A percentile compares a stretch with the other conserved stretches of the same genome.
phyloP scores from a whole-genome alignment of 495 filamentous ascomycete genomes.

The Xylaria telfairii region DNA sequence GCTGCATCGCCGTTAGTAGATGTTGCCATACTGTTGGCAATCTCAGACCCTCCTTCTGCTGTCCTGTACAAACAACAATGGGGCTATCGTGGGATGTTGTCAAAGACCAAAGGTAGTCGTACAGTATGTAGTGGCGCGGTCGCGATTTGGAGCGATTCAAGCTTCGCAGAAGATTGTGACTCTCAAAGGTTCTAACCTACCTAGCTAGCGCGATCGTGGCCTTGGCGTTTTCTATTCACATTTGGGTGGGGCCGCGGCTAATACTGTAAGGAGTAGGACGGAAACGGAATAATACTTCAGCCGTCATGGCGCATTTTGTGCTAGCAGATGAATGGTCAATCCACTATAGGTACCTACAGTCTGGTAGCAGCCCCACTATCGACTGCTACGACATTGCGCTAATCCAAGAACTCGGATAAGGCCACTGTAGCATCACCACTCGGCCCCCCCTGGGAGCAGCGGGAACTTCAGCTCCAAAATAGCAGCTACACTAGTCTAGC shows the following conservation, averaged over 20 bases:
- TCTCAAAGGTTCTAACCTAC: conserved; percentile 11
- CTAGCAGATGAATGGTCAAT: no score
- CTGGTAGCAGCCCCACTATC: neutral
- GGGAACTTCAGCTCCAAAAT: conserved; percentile 15
- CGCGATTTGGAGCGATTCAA: conserved; percentile 30
- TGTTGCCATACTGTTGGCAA: conserved; percentile 53
- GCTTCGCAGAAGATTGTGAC: conserved; percentile 31
- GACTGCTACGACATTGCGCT: conserved; percentile 23
- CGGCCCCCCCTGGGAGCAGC: neutral
- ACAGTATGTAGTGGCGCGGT: conserved; percentile 34
- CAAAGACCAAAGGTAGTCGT: conserved; percentile 29
- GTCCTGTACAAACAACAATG: neutral
- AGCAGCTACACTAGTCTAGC: conserved; percentile 23
- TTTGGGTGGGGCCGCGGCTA: no score
- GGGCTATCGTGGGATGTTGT: conserved; percentile 3
- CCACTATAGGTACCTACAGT: neutral
- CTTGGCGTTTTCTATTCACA: neutral
- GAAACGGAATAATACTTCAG: conserved; percentile 25
- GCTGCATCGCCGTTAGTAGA: conserved; percentile 64
- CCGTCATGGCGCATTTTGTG: neutral
- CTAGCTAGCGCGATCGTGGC: conserved; percentile 3
- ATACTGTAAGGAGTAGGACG: no score
- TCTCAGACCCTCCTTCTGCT: conserved; percentile 34
- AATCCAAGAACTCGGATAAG: conserved; percentile 40
- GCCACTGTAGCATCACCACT: conserved; percentile 43